These are phyloP conservation scores for Hygrophila difformis DNA, from an alignment of 257 asterid species.

Conservation along the genomic window DNA sequence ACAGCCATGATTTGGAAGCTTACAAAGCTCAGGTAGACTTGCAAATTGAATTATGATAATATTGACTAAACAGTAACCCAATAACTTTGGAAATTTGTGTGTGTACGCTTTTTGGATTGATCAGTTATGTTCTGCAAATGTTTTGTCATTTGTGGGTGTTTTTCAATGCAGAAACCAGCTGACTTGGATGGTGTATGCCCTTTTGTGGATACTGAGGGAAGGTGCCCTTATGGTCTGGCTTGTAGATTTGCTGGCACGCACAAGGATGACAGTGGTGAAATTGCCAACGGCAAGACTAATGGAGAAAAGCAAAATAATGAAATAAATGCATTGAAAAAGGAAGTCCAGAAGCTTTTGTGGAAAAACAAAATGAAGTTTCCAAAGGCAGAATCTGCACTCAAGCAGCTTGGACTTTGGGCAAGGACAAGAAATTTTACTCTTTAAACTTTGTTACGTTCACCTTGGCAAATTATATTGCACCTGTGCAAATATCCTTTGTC, in stretches of 20 bases:
- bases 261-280: constrained; percentile 28
- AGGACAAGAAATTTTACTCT: constrained; percentile 11
- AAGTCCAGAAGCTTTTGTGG: constrained; percentile 92
- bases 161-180: constrained; percentile 70
- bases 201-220: constrained; percentile 44
- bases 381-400: constrained; percentile 68
- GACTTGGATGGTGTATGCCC: constrained; percentile 88
- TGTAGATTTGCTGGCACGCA: constrained; percentile 84
- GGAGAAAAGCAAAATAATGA: constrained; percentile 31
- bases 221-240: constrained; percentile 76
- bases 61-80: not conserved
- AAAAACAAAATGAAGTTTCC: constrained; percentile 81
- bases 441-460: not conserved
- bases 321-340: constrained; percentile 60
- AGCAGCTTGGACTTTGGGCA: constrained; percentile 70
- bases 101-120: too few species aligned
- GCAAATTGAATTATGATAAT: not conserved
- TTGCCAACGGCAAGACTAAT: constrained; percentile 13
- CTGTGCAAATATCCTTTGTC: not conserved
- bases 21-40: constrained; percentile 54
- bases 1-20: constrained; percentile 84
- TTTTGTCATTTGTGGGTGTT: constrained; percentile 6
- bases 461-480: not conserved
- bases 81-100: not conserved
- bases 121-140: too few species aligned